Conservation (phyloP, 2,329 filamentous ascomycete species). For the Hypoxylon rubiginosum region DNA sequence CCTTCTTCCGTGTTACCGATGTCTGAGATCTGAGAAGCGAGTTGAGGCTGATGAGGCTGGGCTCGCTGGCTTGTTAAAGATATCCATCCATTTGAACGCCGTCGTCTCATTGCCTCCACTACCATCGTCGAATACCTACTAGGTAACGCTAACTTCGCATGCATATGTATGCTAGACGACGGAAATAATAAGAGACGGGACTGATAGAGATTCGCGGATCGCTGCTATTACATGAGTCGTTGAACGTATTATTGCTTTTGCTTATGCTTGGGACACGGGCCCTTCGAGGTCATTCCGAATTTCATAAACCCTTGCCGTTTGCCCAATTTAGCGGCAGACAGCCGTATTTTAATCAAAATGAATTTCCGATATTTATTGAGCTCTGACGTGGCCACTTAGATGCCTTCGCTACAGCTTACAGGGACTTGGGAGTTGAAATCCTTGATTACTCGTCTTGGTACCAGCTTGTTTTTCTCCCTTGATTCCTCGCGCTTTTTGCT, state of each 20-base stretch:
- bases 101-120: constrained; percentile 8
- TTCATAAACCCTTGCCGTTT: constrained; percentile 40
- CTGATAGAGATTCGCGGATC: constrained; percentile 16
- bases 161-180: not conserved
- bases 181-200: constrained; percentile 5
- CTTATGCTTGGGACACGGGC: constrained; percentile 25
- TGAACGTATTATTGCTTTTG: constrained; percentile 17
- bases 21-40: constrained; percentile 28
- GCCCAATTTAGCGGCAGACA: constrained; percentile 35
- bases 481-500: constrained; percentile 13
- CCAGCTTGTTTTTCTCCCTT: constrained; percentile 11
- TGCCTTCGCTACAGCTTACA: not conserved
- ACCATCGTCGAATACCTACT: not conserved
- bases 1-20: constrained; percentile 19
- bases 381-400: constrained; percentile 13
- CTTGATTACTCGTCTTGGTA: constrained; percentile 15
- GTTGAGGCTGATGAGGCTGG: constrained; percentile 38
- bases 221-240: constrained; percentile 16
- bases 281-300: constrained; percentile 23
- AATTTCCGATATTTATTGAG: constrained; percentile 12
- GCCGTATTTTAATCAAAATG: constrained; percentile 21
- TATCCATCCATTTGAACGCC: constrained; percentile 12
- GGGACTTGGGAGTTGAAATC: constrained; percentile 8
- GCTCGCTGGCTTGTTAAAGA: constrained; percentile 27
- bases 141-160: not conserved